Percentiles rank a stretch among this genome's conserved stretches.
phyloP scores from a whole-genome alignment of 306 rosid genomes.

The Comarum palustre region DNA sequence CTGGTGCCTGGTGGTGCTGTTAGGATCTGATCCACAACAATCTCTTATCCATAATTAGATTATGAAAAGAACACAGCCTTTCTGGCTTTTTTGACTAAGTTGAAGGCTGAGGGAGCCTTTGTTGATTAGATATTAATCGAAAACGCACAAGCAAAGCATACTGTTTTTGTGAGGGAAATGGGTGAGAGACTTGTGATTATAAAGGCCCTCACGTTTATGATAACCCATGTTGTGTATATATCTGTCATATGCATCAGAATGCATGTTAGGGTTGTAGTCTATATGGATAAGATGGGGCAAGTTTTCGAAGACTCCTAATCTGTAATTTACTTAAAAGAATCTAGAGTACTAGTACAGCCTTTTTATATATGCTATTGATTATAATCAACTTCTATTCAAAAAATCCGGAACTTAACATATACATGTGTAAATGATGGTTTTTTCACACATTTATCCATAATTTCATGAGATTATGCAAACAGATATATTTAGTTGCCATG shows the following conservation, averaged over 20 bases:
- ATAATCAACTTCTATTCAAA: too few relatives aligned
- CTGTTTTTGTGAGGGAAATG: background rate
- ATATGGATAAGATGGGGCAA: background rate
- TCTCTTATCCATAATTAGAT: background rate
- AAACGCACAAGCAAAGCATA: background rate
- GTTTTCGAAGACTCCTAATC: background rate
- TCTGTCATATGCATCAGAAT: background rate
- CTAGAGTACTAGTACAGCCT: too few relatives aligned
- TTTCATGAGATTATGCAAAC: too few relatives aligned
- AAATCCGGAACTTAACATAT: too few relatives aligned
- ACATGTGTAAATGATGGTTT: too few relatives aligned
- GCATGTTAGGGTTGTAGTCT: background rate
- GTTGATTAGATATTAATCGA: background rate
- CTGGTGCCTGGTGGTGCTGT: background rate
- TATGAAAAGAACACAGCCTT: background rate
- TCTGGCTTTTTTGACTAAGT: background rate
- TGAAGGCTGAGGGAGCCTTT: background rate
- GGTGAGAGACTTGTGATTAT: background rate
- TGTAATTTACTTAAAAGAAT: too few relatives aligned
- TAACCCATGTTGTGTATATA: background rate
- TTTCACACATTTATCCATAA: too few relatives aligned
- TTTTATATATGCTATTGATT: too few relatives aligned
- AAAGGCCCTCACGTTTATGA: background rate
- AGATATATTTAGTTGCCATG: too few relatives aligned
- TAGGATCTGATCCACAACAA: background rate